Evolutionary conservation across 129 eudicot genomes (phyloP).

Genomic region (Escallonia herrerae): DNA sequence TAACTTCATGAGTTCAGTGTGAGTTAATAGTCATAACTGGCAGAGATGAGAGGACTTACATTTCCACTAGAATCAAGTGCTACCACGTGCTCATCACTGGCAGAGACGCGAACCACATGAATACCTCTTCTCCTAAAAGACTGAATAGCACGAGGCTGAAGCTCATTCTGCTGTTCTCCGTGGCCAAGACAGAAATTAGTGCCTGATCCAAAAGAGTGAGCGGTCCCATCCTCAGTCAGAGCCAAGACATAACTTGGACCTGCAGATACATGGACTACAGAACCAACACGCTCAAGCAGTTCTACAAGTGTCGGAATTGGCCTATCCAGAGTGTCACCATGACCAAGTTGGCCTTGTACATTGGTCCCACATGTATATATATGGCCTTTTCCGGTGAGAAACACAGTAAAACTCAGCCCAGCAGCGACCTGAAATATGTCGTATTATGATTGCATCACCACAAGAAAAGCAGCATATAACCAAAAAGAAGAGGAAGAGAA

Average conservation of each 20-base stretch:
- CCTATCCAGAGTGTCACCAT: slow-evolving; percentile 70
- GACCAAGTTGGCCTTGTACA: slow-evolving; percentile 88
- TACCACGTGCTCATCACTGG: slow-evolving; percentile 95
- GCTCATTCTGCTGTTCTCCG: slow-evolving; percentile 83
- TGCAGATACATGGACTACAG: slow-evolving; percentile 58
- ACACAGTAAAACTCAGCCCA: slow-evolving; percentile 85
- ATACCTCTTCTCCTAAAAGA: slow-evolving; percentile 68
- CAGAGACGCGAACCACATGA: slow-evolving; percentile 65
- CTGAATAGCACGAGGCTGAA: slow-evolving; percentile 60
- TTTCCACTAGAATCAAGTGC: slow-evolving; percentile 90
- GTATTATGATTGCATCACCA: background rate
- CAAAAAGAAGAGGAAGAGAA: background rate
- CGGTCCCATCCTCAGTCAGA: slow-evolving; percentile 60
- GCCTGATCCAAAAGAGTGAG: slow-evolving; percentile 80
- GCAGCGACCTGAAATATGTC: slow-evolving; percentile 62
- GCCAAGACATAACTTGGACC: slow-evolving; percentile 85
- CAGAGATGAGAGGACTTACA: slow-evolving; percentile 26
- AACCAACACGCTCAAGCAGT: slow-evolving; percentile 37
- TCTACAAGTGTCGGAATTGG: slow-evolving; percentile 62
- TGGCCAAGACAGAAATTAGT: slow-evolving; percentile 93
- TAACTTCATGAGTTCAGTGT: background rate
- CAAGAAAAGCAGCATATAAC: background rate
- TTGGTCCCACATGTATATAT: slow-evolving; percentile 89
- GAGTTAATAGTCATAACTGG: background rate
- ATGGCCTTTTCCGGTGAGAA: slow-evolving; percentile 70